Percentiles rank a stretch among this genome's conserved stretches.
Conservation (phyloP, 2,329 filamentous ascomycete genomes). For the Lachnellula hyalina region DNA sequence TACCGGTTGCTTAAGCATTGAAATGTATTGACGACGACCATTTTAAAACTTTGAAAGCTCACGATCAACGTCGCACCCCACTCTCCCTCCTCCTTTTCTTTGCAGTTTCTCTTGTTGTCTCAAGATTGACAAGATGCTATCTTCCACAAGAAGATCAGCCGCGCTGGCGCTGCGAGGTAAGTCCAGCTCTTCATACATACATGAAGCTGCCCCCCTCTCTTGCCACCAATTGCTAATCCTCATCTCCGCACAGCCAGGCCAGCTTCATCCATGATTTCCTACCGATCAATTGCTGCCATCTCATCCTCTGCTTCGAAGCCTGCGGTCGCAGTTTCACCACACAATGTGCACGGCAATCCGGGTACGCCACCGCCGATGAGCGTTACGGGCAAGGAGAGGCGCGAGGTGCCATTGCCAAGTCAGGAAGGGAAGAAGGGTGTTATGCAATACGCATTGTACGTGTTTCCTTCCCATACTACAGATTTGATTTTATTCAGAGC, state of each 20-base stretch:
- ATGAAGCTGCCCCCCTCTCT: neutral
- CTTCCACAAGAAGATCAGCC: conserved; percentile 37
- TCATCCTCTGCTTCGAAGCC: conserved; percentile 61
- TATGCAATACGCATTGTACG: conserved; percentile 82
- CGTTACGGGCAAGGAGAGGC: conserved; percentile 44
- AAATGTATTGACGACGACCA: too few species aligned
- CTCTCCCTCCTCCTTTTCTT: conserved; percentile 13
- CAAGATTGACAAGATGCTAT: conserved; percentile 34
- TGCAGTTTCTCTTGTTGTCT: conserved; percentile 20
- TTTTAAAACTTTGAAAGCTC: too few species aligned
- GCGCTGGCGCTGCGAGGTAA: conserved; percentile 39
- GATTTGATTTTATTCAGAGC: neutral
- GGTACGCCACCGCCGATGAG: conserved; percentile 48
- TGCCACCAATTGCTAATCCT: conserved; percentile 24
- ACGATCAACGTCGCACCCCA: conserved; percentile 7
- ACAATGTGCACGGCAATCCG: conserved; percentile 48
- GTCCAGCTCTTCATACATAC: conserved; percentile 6
- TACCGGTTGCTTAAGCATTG: too few species aligned
- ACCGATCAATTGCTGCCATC: conserved; percentile 58
- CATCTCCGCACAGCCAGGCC: conserved; percentile 54
- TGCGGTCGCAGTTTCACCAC: conserved; percentile 52
- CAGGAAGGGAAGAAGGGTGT: conserved; percentile 75
- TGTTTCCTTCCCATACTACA: conserved; percentile 22
- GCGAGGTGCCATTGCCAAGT: conserved; percentile 71
- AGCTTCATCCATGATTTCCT: conserved; percentile 54